phyloP scores from a whole-genome alignment of 208 protist species.

The Herpetomonas tarakana region DNA sequence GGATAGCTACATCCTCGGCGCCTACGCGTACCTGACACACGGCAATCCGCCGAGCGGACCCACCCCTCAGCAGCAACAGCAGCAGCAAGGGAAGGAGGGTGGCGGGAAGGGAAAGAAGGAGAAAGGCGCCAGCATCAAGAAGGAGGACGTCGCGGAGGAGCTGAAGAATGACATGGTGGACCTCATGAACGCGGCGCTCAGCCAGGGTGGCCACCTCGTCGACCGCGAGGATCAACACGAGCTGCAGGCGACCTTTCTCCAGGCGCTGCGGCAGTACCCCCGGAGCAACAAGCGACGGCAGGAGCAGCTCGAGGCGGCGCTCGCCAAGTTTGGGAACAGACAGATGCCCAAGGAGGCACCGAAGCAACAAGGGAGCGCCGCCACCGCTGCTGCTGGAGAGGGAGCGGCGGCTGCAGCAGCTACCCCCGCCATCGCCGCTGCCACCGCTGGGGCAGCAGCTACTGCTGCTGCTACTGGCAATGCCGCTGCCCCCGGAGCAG shows the following conservation, averaged over 20 bases:
- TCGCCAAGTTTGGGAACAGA: slow-evolving; percentile 71
- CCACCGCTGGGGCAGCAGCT: slow-evolving; percentile 1
- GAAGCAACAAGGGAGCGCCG: slow-evolving; percentile 17
- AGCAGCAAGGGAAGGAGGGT: neutral
- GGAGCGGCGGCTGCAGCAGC: neutral
- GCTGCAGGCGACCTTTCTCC: slow-evolving; percentile 76
- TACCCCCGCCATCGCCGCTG: neutral
- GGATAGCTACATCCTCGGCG: slow-evolving; percentile 80
- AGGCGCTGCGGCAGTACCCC: slow-evolving; percentile 61
- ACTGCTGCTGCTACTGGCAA: slow-evolving; percentile 2
- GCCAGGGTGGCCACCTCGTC: slow-evolving; percentile 83
- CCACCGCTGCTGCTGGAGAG: slow-evolving; percentile 7
- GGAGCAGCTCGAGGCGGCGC: slow-evolving; percentile 80
- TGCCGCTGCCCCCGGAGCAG: slow-evolving; percentile 4
- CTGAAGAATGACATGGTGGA: slow-evolving; percentile 80
- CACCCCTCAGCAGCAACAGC: too few relatives aligned
- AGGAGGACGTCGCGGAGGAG: slow-evolving; percentile 68
- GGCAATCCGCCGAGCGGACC: slow-evolving; percentile 30
- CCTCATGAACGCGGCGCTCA: slow-evolving; percentile 86
- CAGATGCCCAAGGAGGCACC: slow-evolving; percentile 38
- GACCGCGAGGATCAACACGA: slow-evolving; percentile 84
- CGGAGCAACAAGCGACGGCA: slow-evolving; percentile 77
- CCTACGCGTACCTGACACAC: slow-evolving; percentile 71
- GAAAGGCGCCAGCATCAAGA: slow-evolving; percentile 23
- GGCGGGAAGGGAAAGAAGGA: slow-evolving; percentile 34